Base-by-base conservation (phyloP, 1,284 basidiomycete species). In the Schizophyllum commune region DNA sequence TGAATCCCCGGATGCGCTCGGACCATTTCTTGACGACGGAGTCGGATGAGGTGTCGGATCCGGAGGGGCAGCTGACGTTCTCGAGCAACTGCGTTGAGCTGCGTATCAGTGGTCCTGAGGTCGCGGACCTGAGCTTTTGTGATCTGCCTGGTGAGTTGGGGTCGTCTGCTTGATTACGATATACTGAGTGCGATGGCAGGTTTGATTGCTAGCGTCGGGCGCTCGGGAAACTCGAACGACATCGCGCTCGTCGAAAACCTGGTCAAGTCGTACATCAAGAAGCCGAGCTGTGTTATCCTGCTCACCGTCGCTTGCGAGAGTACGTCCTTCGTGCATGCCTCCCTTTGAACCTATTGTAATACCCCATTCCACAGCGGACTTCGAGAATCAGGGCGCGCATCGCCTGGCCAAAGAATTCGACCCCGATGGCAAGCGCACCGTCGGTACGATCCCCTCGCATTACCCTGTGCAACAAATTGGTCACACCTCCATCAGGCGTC, bases 261-360 rank as follows among this genome's bases (percentile, higher is more conserved):
- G 1, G 85, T 88, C 0, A 73, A 73, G 0, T 75, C 80, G 0
- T 88, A 88, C 66, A 88, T 91, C 56, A 73, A 74, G 56, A 84
- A 81, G 62, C 79, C 80, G 0, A 88, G 84, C 63, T 88, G 85
- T 27, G 79, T 92, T 0, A 86, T 92, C 20, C 71, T 92, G 0
- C 71, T 90, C 4, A 86, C 88, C 0, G 82, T 91, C 0, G 78
- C 89, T 0, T 91, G 88, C 68, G 87, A 90, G 68, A 89, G 88
- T 89, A 60, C 60, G 80, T 72, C 17, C 58, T 7, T 47, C 8
- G 6, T 54, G 17, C 21, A 51, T 51, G n/a, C n/a, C n/a, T n/a
- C n/a, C n/a, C n/a, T n/a, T n/a, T 51, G 11, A 11, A 11, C 47
- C n/a, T n/a, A 51, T 51, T 51, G 47, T 51, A 51, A 51, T n/a